Base-by-base conservation (phyloP, 1,284 basidiomycete species). In the Puccinia brachypodii region DNA sequence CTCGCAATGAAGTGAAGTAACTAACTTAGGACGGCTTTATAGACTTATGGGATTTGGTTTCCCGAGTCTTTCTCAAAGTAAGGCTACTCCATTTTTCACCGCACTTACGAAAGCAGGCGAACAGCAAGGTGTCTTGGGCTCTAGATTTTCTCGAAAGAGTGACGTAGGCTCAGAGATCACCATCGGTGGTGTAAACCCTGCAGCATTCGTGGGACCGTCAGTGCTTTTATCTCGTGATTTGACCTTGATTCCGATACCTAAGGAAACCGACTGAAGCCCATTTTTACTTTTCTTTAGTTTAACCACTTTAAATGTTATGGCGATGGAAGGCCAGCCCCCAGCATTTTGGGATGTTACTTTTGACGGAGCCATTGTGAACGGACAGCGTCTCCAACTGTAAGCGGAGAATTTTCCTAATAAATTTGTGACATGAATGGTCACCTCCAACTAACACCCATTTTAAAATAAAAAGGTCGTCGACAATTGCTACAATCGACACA, bases 21-120 rank as follows among this genome's bases (percentile, higher is more conserved):
- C 28, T 71, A n/a, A 71, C n/a, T 16, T 9, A 6, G 16, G 3
- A 25, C 31, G 3, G 3, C 22, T 53, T 22, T 14, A 36, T n/a
- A 77, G 75, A 22, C 62, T 77, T 22, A 77, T 77, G 75, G 75
- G 75, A 50, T 77, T 77, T 44, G 75, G 60, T 14, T 77, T 77
- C 36, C 75, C 75, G 22, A 77, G 75, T 77, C 75, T 77, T 40
- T 64, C 75, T 16, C 38, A 77, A 62, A 77, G 75, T 22, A 64
- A 77, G 42, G 44, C 38, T 36, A 31, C 42, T 16, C 75, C 75
- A 36, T 77, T 66, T n/a, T 77, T 77, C 28, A 77, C 75, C 9
- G 62, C 75, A 33, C 38, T 77, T 4, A 77, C 75, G 28, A 44
- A 77, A 66, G 38, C 42, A 22, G 47, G 44, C 44, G 36, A 19